A percentile compares a stretch with the other conserved stretches of the same genome.
Conservation (phyloP, 805 yeast species). For the Hanseniaspora thailandica region DNA sequence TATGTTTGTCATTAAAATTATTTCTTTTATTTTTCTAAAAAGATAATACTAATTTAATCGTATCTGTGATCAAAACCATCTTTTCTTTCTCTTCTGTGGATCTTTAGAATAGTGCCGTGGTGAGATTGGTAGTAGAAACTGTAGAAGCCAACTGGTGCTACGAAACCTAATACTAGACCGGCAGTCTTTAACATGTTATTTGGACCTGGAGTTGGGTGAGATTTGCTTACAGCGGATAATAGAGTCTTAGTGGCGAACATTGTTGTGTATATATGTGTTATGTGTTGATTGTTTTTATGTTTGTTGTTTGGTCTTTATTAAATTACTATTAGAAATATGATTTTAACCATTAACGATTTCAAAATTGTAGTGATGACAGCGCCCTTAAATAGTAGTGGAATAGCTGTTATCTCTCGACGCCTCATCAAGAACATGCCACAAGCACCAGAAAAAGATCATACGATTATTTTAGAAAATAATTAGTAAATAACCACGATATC, state of each 20-base stretch:
- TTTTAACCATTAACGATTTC: no score
- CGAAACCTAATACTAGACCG: constrained; percentile 8
- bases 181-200: constrained; percentile 2
- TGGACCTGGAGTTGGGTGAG: neutral
- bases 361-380: neutral
- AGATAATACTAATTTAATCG: neutral
- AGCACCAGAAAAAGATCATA: neutral
- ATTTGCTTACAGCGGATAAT: constrained; percentile 1
- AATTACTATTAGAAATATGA: neutral
- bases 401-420: neutral
- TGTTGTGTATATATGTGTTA: neutral
- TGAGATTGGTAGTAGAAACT: constrained; percentile 13
- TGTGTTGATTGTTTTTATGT: neutral
- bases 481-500: no score
- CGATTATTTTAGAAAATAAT: no score
- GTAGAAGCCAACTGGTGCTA: constrained; percentile 6
- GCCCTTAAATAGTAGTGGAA: neutral
- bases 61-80: constrained; percentile 13
- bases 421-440: neutral
- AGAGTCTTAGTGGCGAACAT: constrained; percentile 10
- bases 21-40: neutral
- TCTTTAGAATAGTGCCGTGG: constrained; percentile 8
- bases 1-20: neutral
- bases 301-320: neutral
- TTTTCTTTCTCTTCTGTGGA: constrained; percentile 11